A percentile compares a stretch with the other conserved stretches of the same genome.
Evolutionary conservation across 495 filamentous ascomycete genomes (phyloP).

Genomic region (Usnea hakonensis): DNA sequence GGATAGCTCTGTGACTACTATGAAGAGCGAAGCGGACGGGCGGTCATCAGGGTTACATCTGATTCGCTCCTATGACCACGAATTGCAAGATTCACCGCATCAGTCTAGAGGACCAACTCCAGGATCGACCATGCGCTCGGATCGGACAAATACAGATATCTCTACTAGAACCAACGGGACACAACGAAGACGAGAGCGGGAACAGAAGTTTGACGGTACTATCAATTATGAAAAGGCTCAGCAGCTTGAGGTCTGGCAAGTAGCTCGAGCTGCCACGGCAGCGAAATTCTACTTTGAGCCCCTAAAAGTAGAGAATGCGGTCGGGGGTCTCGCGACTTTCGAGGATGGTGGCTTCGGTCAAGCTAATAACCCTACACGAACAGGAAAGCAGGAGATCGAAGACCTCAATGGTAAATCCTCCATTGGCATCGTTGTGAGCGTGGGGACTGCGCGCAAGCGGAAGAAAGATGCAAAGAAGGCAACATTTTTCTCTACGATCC

Average conservation of each 20-base stretch:
- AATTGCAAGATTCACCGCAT: not conserved
- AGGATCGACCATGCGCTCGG: not conserved
- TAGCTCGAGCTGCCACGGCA: conserved; percentile 23
- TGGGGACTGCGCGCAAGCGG: conserved; percentile 15
- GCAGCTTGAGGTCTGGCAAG: conserved; percentile 18
- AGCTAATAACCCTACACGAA: conserved; percentile 12
- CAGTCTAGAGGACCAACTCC: not conserved
- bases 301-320: not conserved
- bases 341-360: conserved; percentile 18
- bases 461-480: not conserved
- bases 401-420: conserved; percentile 1
- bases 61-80: conserved; percentile 17
- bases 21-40: not conserved
- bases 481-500: conserved; percentile 7
- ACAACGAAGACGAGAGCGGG: not conserved
- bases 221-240: conserved; percentile 14
- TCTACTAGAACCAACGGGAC: not conserved
- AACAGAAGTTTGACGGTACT: not conserved
- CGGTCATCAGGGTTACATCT: conserved; percentile 5
- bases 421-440: conserved; percentile 19
- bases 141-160: not conserved
- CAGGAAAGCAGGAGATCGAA: conserved; percentile 18
- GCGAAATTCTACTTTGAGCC: conserved; percentile 21
- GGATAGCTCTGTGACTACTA: not conserved
- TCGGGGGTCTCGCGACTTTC: not conserved